phyloP scores from a whole-genome alignment of 768 basidiomycete species.

The Leccinellum luteum region DNA sequence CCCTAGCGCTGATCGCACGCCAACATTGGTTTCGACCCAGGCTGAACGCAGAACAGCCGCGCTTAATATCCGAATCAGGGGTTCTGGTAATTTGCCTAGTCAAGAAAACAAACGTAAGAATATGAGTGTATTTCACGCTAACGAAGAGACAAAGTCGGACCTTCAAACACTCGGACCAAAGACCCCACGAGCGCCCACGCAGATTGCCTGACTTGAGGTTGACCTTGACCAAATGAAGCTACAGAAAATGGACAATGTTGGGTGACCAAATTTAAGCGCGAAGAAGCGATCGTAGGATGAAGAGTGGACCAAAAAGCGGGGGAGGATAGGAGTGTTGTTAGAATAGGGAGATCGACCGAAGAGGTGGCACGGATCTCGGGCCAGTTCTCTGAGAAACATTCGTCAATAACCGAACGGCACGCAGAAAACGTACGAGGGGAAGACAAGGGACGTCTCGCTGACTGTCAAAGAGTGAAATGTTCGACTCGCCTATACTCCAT shows the following conservation, averaged over 20 bases:
- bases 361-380: conserved; percentile 2
- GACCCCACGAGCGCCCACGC: conserved; percentile 59
- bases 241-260: conserved; percentile 25
- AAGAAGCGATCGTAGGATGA: conserved; percentile 47
- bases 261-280: conserved; percentile 29
- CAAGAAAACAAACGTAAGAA: conserved; percentile 1
- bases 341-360: not conserved
- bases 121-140: not conserved
- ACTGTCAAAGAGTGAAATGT: conserved; percentile 3
- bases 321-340: conserved; percentile 19
- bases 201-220: conserved; percentile 71
- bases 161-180: conserved; percentile 45
- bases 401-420: conserved; percentile 1
- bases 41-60: conserved; percentile 61
- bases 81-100: conserved; percentile 24
- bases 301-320: conserved; percentile 60
- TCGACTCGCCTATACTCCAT: conserved; percentile 58
- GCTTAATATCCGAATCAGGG: conserved; percentile 48
- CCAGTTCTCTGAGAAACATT: conserved; percentile 15
- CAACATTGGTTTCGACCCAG: conserved; percentile 67
- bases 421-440: not conserved
- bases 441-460: not conserved
- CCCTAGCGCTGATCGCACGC: conserved; percentile 69
- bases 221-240: conserved; percentile 50
- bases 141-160: conserved; percentile 26